Conservation (phyloP, 1,139 yeast species). For the Torulaspora globosa region DNA sequence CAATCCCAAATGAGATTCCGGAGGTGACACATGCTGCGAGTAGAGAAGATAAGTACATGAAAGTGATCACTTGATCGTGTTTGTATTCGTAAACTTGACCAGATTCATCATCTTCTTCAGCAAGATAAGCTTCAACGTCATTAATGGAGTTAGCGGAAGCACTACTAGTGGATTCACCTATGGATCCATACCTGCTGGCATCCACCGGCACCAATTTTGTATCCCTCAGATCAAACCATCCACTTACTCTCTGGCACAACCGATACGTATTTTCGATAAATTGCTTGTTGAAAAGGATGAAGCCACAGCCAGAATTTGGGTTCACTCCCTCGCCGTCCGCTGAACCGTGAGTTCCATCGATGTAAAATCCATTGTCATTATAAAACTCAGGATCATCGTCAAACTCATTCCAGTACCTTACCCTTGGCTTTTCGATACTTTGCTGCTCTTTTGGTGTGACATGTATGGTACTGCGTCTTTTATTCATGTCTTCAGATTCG, state of each 20-base stretch:
- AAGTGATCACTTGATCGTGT: slow-evolving; percentile 47
- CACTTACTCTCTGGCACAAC: slow-evolving; percentile 19
- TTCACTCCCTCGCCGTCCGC: slow-evolving; percentile 11
- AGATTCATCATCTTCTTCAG: slow-evolving; percentile 20
- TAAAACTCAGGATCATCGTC: slow-evolving; percentile 53
- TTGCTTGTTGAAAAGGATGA: slow-evolving; percentile 25
- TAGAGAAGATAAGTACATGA: slow-evolving; percentile 44
- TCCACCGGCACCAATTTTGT: slow-evolving; percentile 16
- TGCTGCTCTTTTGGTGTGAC: slow-evolving; percentile 1
- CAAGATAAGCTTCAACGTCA: slow-evolving; percentile 23
- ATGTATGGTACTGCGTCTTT: slow-evolving; percentile 3
- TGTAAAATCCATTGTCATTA: slow-evolving; percentile 34
- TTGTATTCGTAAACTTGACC: slow-evolving; percentile 31
- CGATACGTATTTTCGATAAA: slow-evolving; percentile 26
- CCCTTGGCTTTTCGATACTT: slow-evolving; percentile 26
- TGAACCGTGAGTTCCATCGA: slow-evolving; percentile 22
- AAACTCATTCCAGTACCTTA: slow-evolving; percentile 69
- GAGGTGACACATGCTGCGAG: slow-evolving; percentile 45
- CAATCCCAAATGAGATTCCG: slow-evolving; percentile 46
- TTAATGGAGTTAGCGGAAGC: slow-evolving; percentile 18
- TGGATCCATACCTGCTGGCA: slow-evolving; percentile 19
- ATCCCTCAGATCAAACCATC: slow-evolving; percentile 12
- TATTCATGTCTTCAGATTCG: not conserved
- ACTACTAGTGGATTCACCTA: slow-evolving; percentile 12
- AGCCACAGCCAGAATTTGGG: slow-evolving; percentile 20